Percentiles rank a stretch among this genome's conserved stretches.
Conservation (phyloP, 441 rosid genomes). For the Gossypium gossypioides region DNA sequence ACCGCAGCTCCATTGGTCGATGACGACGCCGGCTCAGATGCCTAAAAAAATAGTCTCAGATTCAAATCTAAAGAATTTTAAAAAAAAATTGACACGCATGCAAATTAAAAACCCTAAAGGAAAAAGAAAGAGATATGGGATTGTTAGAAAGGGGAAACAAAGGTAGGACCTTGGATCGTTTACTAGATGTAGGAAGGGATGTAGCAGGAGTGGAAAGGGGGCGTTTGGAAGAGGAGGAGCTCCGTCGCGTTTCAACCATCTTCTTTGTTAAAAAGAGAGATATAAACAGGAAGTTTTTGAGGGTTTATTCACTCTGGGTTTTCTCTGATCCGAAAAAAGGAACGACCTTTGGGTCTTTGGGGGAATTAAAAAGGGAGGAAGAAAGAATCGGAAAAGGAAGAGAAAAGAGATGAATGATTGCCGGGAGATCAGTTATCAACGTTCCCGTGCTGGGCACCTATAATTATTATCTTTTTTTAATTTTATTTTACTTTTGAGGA, state of each 20-base stretch:
- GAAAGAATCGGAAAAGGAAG: not conserved
- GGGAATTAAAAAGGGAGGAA: not conserved
- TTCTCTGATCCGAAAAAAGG: slow-evolving; percentile 25
- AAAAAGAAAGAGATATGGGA: not conserved
- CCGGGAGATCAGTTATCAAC: slow-evolving; percentile 16
- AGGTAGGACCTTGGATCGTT: slow-evolving; percentile 63
- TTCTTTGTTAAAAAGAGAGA: slow-evolving; percentile 6
- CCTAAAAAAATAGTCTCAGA: slow-evolving; percentile 33
- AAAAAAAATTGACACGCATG: not conserved
- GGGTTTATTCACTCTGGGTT: slow-evolving; percentile 4
- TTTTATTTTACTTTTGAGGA: not conserved
- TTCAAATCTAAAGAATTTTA: slow-evolving; percentile 2
- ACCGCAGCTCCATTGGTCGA: slow-evolving; percentile 36
- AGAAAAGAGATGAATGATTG: slow-evolving; percentile 10
- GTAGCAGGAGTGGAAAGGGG: slow-evolving; percentile 39
- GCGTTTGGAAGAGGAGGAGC: slow-evolving; percentile 78
- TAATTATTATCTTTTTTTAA: not conserved
- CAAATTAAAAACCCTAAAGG: slow-evolving; percentile 6
- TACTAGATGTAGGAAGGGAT: slow-evolving; percentile 41
- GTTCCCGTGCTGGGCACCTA: slow-evolving; percentile 3
- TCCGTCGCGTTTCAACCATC: slow-evolving; percentile 95
- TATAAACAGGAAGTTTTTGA: not conserved
- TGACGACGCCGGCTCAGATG: slow-evolving; percentile 41
- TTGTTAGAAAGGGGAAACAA: not conserved
- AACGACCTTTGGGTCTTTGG: slow-evolving; percentile 1